Conservation (phyloP, 1,284 basidiomycete species). For the Athelia sp. region DNA sequence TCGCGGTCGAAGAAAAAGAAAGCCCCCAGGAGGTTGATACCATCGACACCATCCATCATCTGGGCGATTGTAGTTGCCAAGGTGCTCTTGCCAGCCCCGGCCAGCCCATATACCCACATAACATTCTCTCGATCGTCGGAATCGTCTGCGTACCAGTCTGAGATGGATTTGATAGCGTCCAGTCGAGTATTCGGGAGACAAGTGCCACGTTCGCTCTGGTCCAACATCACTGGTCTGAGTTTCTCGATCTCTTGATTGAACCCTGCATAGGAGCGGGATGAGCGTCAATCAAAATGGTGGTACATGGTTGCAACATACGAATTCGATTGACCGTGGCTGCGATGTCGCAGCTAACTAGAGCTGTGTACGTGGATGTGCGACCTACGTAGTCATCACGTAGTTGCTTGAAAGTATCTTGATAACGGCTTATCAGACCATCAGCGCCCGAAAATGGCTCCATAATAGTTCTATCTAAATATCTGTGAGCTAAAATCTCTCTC, state of each 20-base stretch:
- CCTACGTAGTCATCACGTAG: not conserved
- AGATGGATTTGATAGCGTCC: not conserved
- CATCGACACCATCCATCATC: not conserved
- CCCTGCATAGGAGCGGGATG: not conserved
- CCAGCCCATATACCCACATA: not conserved
- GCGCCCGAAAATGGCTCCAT: not conserved
- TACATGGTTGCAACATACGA: not conserved
- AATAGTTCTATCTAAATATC: not conserved
- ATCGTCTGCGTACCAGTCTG: not conserved
- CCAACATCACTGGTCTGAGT: not conserved
- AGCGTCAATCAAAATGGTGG: not conserved
- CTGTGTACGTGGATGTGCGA: not conserved
- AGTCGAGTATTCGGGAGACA: not conserved
- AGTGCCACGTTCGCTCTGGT: not conserved
- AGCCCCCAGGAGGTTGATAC: not conserved
- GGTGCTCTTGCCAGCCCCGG: not conserved
- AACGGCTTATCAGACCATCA: not conserved
- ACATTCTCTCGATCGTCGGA: not conserved
- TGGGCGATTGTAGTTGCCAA: not conserved
- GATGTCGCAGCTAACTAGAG: not conserved
- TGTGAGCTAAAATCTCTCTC: not conserved
- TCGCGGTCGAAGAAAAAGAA: not conserved
- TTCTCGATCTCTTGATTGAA: not conserved
- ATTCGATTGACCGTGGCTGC: not conserved
- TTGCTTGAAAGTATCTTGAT: not conserved